Percentiles rank a stretch among this genome's conserved stretches.
These are phyloP conservation scores for Solanum rostratum DNA, from an alignment of 257 asterid genomes.

Conservation along the genomic window DNA sequence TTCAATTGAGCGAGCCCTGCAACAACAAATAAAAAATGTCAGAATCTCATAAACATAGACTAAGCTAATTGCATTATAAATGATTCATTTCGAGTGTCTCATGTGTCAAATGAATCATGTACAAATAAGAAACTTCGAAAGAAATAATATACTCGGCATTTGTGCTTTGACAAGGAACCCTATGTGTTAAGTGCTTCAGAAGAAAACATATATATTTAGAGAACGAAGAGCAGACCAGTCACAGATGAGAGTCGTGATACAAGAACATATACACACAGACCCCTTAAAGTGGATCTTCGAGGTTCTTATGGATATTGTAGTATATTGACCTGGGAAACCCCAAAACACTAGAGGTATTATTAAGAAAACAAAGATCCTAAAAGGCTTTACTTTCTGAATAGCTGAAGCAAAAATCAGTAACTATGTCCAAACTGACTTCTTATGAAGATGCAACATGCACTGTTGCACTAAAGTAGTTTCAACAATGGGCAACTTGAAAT, in stretches of 20 bases:
- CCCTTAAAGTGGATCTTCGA: background rate
- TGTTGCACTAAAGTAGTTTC: background rate
- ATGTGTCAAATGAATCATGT: background rate
- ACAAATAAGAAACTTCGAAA: background rate
- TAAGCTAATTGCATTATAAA: background rate
- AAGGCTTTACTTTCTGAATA: background rate
- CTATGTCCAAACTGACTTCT: background rate
- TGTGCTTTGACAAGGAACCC: background rate
- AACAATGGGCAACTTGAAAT: background rate
- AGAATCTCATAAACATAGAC: background rate
- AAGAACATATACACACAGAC: background rate
- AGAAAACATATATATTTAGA: background rate
- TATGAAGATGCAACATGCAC: background rate
- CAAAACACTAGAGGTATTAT: background rate
- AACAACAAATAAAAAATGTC: background rate
- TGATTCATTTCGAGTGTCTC: background rate
- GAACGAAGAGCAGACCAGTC: background rate
- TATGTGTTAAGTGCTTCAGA: background rate
- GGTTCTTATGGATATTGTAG: background rate
- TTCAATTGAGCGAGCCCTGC: conserved; percentile 58
- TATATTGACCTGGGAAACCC: background rate
- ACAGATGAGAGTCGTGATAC: background rate
- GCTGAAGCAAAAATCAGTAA: background rate
- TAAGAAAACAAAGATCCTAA: background rate
- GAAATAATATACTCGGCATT: background rate